Conservation (phyloP, 257 asterid species). For the Linaria vulgaris region DNA sequence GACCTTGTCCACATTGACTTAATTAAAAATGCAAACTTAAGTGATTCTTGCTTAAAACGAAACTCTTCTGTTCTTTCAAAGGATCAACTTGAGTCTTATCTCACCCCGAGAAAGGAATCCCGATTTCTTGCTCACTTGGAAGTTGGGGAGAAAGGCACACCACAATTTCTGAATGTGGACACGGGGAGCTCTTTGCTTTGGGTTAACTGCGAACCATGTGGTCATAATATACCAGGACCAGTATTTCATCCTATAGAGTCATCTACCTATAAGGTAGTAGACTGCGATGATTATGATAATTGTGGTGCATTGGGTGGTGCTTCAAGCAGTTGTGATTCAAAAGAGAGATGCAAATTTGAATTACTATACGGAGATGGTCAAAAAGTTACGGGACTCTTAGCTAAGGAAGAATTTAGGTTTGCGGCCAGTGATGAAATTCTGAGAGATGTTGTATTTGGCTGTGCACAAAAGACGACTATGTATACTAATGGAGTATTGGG, state of each 20-base stretch:
- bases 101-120: neutral
- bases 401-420: neutral
- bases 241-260: neutral
- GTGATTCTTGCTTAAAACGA: too few relatives aligned
- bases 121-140: neutral
- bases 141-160: neutral
- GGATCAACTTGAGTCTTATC: too few relatives aligned
- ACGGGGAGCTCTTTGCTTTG: neutral
- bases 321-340: too few relatives aligned
- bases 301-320: neutral
- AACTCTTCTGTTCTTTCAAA: too few relatives aligned
- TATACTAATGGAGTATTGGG: neutral
- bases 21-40: too few relatives aligned
- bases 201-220: neutral
- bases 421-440: neutral
- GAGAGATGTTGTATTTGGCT: neutral
- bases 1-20: too few relatives aligned
- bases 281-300: neutral
- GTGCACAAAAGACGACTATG: neutral
- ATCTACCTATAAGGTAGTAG: neutral
- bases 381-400: neutral
- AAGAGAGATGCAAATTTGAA: neutral
- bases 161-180: neutral
- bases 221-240: neutral
- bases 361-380: neutral